These are phyloP conservation scores for Limnanthes douglasii DNA, from an alignment of 345 rosid species.

Conservation along the genomic window DNA sequence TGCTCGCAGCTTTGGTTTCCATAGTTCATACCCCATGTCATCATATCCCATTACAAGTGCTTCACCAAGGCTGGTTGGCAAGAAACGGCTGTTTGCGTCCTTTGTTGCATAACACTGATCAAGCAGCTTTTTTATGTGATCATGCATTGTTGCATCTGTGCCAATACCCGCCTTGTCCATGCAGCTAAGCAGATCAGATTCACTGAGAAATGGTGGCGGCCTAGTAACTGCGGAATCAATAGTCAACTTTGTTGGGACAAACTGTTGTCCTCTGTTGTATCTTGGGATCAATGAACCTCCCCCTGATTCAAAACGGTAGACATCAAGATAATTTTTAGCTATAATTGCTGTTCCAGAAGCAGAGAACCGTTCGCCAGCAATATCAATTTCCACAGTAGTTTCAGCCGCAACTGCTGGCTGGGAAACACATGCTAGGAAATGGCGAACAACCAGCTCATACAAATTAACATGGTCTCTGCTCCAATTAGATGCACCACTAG, in stretches of 20 bases:
- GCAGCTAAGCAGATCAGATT: conserved; percentile 84
- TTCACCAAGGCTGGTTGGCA: conserved; percentile 93
- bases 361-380: conserved; percentile 79
- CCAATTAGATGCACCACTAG: conserved; percentile 73
- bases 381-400: conserved; percentile 87
- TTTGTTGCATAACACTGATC: conserved; percentile 92
- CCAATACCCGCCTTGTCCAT: conserved; percentile 99
- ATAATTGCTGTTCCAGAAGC: conserved; percentile 82
- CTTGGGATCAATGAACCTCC: conserved; percentile 90
- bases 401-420: conserved; percentile 97
- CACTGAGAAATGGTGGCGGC: conserved; percentile 87
- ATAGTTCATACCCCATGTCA: conserved; percentile 95
- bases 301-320: conserved; percentile 95
- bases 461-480: conserved; percentile 77
- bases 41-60: conserved; percentile 98
- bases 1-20: conserved; percentile 98
- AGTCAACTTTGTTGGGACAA: conserved; percentile 62
- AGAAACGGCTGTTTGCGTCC: conserved; percentile 73
- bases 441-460: conserved; percentile 93
- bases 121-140: conserved; percentile 91
- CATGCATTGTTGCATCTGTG: conserved; percentile 99
- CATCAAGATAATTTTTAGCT: conserved; percentile 86
- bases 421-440: conserved; percentile 93
- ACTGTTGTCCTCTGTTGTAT: conserved; percentile 72
- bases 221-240: conserved; percentile 90